Base-by-base conservation (phyloP, 1,284 basidiomycete species). In the Pseudozyma tsukubaensis region DNA sequence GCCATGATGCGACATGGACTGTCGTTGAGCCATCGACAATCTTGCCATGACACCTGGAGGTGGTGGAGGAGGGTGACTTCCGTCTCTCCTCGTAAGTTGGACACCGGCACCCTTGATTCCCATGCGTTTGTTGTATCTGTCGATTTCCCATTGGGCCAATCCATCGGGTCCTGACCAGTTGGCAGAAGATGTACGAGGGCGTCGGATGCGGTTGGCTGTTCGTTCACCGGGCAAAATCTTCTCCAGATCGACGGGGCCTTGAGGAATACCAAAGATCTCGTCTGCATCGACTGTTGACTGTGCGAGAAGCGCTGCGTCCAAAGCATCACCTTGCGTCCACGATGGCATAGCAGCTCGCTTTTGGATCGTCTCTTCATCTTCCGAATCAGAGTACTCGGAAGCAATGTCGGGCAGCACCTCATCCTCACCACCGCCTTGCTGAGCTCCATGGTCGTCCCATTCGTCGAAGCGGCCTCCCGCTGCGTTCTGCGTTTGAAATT, bases 331-430 rank as follows among this genome's bases (percentile, higher is more conserved):
- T 21, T 78, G 79, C 14, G 80, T 80, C 82, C 82, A 83, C 21
- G 63, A 50, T 16, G 79, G 77, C 64, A 80, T 76, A n/a, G 72
- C 70, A 35, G 75, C 72, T 32, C 82, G 74, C 67, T 74, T 76
- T 29, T 68, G 68, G 24, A 80, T 71, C 32, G 79, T 79, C 48
- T 75, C 78, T 59, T 82, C 80, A 47, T 82, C 81, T 14, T 82
- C 82, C 45, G 78, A 80, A 60, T 83, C 80, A 8, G 80, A 82
- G 58, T 83, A 83, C 44, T 81, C 82, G 45, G 70, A 76, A 11
- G 69, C 71, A 21, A 81, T 76, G 40, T 81, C 79, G 10, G 78
- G 76, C 58, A 83, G 45, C 3, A 52, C 54, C 44, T 78, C 76
- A 16, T 68, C 75, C 9, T 47, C 61, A 34, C 55, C 63, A 19